Conservation (phyloP, 345 rosid species). For the Hypericum perforatum region DNA sequence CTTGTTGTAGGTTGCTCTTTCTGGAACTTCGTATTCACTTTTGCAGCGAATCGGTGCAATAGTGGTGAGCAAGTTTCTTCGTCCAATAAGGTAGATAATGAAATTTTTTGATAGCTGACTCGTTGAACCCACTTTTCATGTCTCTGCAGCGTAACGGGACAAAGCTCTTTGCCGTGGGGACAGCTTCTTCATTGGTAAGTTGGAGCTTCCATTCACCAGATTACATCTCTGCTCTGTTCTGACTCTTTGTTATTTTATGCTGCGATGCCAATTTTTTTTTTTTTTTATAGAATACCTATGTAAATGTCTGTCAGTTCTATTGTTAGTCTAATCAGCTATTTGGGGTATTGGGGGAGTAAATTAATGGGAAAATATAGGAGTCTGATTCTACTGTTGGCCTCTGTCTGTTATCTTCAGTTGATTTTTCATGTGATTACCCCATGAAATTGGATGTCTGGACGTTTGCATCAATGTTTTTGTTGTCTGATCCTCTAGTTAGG, state of each 20-base stretch:
- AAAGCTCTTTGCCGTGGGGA: constrained; percentile 89
- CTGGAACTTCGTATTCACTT: constrained; percentile 81
- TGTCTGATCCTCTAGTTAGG: no score
- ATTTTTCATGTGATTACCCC: no score
- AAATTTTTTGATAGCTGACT: background rate
- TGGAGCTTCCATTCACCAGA: constrained; percentile 3
- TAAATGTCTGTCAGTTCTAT: no score
- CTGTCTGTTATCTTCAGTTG: no score
- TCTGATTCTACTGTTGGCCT: no score
- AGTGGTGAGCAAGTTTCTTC: constrained; percentile 37
- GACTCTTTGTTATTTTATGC: background rate
- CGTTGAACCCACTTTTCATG: background rate
- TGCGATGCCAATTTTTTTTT: no score
- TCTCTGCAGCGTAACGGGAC: constrained; percentile 74
- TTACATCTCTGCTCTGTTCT: background rate
- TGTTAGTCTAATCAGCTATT: no score
- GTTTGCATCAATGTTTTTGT: no score
- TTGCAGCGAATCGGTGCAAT: constrained; percentile 81
- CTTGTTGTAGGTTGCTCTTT: constrained; percentile 60
- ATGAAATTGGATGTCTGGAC: no score
- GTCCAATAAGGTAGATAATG: background rate
- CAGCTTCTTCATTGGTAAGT: constrained; percentile 79
- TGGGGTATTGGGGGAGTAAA: no score
- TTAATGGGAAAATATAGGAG: no score
- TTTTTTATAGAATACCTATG: no score